Evolutionary conservation across 139 green algal species (phyloP).

Genomic region (Axilococcus clingmanii): DNA sequence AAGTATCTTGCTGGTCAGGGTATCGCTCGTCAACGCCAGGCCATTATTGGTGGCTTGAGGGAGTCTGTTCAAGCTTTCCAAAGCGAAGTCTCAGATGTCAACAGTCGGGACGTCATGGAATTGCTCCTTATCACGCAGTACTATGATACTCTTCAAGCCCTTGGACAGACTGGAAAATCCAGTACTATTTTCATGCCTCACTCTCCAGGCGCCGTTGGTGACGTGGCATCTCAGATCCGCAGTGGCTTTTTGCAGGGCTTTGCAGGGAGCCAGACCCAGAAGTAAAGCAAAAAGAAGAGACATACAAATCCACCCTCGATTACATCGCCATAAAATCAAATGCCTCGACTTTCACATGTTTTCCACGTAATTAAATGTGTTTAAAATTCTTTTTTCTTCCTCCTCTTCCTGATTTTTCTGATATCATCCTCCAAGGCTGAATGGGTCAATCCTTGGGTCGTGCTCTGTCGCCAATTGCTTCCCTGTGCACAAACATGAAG

Average conservation of each 20-base stretch:
- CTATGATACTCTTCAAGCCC: slow-evolving; percentile 84
- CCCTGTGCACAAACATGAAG: slow-evolving; percentile 89
- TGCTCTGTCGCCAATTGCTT: slow-evolving; percentile 90
- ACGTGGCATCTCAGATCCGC: slow-evolving; percentile 58
- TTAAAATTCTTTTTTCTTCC: too few species aligned
- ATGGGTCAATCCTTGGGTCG: slow-evolving; percentile 85
- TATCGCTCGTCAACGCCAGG: slow-evolving; percentile 66
- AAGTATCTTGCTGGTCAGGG: slow-evolving; percentile 83
- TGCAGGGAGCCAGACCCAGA: slow-evolving; percentile 1
- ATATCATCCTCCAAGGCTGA: slow-evolving; percentile 23
- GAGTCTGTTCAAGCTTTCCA: slow-evolving; percentile 77
- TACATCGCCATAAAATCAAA: too few species aligned
- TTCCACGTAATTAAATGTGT: too few species aligned
- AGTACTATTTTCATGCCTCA: slow-evolving; percentile 71
- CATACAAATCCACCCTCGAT: too few species aligned
- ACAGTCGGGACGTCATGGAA: slow-evolving; percentile 45
- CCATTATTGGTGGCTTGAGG: slow-evolving; percentile 84
- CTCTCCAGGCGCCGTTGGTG: slow-evolving; percentile 40
- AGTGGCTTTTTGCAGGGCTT: slow-evolving; percentile 34
- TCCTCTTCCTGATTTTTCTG: too few species aligned
- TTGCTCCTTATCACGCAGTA: slow-evolving; percentile 88
- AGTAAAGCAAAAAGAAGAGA: too few species aligned
- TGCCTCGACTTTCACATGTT: too few species aligned
- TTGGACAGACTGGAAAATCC: slow-evolving; percentile 32
- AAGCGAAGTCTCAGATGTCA: slow-evolving; percentile 38